phyloP scores from a whole-genome alignment of 495 filamentous ascomycete genomes.

The Evernia prunastri region DNA sequence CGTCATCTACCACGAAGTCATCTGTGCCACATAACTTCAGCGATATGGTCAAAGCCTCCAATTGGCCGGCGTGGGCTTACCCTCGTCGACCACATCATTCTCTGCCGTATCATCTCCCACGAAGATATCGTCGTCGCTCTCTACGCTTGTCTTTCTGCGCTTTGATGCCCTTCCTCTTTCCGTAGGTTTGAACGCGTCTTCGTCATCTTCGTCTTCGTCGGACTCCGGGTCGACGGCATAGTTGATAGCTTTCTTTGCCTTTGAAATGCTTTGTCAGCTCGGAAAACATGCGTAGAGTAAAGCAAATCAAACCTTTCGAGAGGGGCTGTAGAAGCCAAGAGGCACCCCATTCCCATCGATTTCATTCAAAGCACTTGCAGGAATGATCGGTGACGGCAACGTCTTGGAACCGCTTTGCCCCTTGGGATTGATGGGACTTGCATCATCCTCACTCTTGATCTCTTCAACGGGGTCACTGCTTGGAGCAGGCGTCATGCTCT shows the following conservation, averaged over 20 bases:
- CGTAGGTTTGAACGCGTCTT: conserved; percentile 42
- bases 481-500: conserved; percentile 64
- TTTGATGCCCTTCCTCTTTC: conserved; percentile 40
- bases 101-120: conserved; percentile 46
- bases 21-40: conserved; percentile 31
- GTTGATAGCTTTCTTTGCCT: conserved; percentile 45
- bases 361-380: conserved; percentile 13
- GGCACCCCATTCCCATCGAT: conserved; percentile 2
- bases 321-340: conserved; percentile 37
- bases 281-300: neutral
- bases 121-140: conserved; percentile 62
- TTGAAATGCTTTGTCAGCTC: neutral
- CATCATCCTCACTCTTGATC: conserved; percentile 35
- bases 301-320: conserved; percentile 37
- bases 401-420: conserved; percentile 1
- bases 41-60: neutral
- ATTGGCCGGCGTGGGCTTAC: neutral
- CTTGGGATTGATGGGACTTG: conserved; percentile 27
- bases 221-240: conserved; percentile 37
- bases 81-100: conserved; percentile 53
- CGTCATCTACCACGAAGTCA: conserved; percentile 77
- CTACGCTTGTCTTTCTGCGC: conserved; percentile 46
- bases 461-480: conserved; percentile 60
- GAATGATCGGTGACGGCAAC: conserved; percentile 23
- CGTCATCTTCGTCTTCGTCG: conserved; percentile 52